Evolutionary conservation across 805 yeast species (phyloP).

Genomic region (Candida sphagnicola): DNA sequence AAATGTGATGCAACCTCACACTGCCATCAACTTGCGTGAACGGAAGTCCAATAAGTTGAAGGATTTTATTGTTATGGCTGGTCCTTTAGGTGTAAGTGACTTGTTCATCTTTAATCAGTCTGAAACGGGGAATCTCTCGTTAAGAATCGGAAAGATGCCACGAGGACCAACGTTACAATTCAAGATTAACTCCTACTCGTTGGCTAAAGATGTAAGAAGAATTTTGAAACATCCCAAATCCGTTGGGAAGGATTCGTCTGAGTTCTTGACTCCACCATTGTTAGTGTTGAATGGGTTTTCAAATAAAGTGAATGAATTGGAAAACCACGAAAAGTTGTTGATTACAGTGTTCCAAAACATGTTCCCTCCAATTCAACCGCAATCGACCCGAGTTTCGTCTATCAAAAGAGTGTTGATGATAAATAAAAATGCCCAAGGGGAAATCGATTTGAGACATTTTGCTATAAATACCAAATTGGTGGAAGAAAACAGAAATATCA

Average conservation of each 20-base stretch:
- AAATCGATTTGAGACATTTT: conserved; percentile 84
- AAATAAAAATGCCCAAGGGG: conserved; percentile 65
- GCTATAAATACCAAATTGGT: conserved; percentile 83
- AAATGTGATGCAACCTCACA: conserved; percentile 91
- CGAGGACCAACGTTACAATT: conserved; percentile 93
- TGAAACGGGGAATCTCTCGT: conserved; percentile 72
- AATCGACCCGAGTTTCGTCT: conserved; percentile 63
- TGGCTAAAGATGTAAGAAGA: conserved; percentile 73
- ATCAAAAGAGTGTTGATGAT: conserved; percentile 85
- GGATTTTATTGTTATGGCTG: conserved; percentile 98
- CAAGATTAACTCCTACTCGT: conserved; percentile 69
- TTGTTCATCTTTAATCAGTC: conserved; percentile 83
- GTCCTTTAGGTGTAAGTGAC: conserved; percentile 91
- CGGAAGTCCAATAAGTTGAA: conserved; percentile 81
- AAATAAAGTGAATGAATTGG: conserved; percentile 57
- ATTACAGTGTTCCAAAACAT: conserved; percentile 91
- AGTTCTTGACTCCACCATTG: conserved; percentile 77
- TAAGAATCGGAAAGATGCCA: conserved; percentile 84
- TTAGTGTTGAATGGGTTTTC: conserved; percentile 88
- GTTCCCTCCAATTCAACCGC: conserved; percentile 93
- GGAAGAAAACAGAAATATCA: conserved; percentile 69
- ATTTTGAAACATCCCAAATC: conserved; percentile 78
- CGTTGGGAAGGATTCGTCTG: conserved; percentile 57
- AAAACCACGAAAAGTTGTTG: conserved; percentile 71
- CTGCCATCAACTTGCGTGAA: conserved; percentile 85